Evolutionary conservation across 495 filamentous ascomycete species (phyloP).

Genomic region (Aspergillus cavernicola): DNA sequence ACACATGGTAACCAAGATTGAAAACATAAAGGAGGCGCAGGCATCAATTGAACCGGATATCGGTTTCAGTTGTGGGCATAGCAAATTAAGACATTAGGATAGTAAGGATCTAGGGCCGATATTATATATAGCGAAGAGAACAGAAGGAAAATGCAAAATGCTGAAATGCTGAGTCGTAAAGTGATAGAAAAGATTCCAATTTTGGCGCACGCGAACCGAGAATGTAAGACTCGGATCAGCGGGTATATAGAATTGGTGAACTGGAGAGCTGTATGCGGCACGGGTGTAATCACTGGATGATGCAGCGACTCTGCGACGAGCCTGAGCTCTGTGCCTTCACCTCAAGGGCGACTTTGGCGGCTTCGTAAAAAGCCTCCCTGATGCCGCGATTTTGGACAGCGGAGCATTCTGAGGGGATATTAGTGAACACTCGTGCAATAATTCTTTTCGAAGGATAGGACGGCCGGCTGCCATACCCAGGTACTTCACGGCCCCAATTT

Average conservation of each 20-base stretch:
- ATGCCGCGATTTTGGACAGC: conserved; percentile 96
- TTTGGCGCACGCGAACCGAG: neutral
- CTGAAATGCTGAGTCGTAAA: conserved; percentile 24
- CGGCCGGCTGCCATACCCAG: conserved; percentile 63
- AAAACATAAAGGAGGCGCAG: too few relatives aligned
- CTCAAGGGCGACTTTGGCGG: conserved; percentile 89
- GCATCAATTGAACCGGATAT: neutral
- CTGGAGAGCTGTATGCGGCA: neutral
- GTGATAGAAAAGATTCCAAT: neutral
- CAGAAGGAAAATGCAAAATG: conserved; percentile 18
- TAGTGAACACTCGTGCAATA: neutral
- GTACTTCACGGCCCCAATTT: conserved; percentile 84
- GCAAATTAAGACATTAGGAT: conserved; percentile 2
- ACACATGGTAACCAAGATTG: neutral
- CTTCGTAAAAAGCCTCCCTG: conserved; percentile 97
- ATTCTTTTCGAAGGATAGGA: too few relatives aligned
- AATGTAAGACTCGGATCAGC: neutral
- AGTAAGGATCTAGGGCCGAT: conserved; percentile 2
- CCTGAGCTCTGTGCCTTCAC: conserved; percentile 60
- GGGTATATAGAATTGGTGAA: conserved; percentile 17
- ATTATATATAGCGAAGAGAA: conserved; percentile 26
- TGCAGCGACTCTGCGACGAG: conserved; percentile 25
- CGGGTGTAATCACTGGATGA: conserved; percentile 27
- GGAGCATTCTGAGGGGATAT: conserved; percentile 69
- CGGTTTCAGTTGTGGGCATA: neutral